Evolutionary conservation across 1,284 basidiomycete species (phyloP).

Genomic region (Malassezia vespertilionis): DNA sequence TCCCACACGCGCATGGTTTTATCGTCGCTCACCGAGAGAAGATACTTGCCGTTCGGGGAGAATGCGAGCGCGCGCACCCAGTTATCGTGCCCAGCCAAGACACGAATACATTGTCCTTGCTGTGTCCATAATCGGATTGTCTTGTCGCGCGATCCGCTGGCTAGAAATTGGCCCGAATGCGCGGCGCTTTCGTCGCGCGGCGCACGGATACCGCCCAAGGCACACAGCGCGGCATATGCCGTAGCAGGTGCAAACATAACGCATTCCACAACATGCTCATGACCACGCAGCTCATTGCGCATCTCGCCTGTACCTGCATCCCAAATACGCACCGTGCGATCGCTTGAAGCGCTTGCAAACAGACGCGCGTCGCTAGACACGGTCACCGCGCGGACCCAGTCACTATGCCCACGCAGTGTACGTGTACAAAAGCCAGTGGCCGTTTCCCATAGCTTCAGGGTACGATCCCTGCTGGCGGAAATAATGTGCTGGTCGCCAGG

Average conservation of each 20-base stretch:
- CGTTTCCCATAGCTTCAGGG: constrained; percentile 75
- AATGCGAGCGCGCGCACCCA: constrained; percentile 39
- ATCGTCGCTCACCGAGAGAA: constrained; percentile 78
- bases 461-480: constrained; percentile 73
- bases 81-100: constrained; percentile 49
- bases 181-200: constrained; percentile 47
- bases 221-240: constrained; percentile 64
- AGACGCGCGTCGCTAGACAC: constrained; percentile 67
- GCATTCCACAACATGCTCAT: constrained; percentile 75
- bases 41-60: constrained; percentile 58
- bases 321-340: constrained; percentile 74
- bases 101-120: constrained; percentile 62
- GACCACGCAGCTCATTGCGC: constrained; percentile 71
- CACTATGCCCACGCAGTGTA: constrained; percentile 53
- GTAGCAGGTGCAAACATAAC: constrained; percentile 68
- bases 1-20: constrained; percentile 85
- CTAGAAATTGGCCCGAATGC: constrained; percentile 56
- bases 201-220: constrained; percentile 57
- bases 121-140: constrained; percentile 77
- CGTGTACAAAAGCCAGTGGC: constrained; percentile 54
- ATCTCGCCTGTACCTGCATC: constrained; percentile 65
- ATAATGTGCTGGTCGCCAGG: constrained; percentile 72
- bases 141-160: constrained; percentile 77
- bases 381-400: constrained; percentile 61
- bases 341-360: constrained; percentile 69